phyloP scores from a whole-genome alignment of 441 rosid species.

The Populus hybrid region DNA sequence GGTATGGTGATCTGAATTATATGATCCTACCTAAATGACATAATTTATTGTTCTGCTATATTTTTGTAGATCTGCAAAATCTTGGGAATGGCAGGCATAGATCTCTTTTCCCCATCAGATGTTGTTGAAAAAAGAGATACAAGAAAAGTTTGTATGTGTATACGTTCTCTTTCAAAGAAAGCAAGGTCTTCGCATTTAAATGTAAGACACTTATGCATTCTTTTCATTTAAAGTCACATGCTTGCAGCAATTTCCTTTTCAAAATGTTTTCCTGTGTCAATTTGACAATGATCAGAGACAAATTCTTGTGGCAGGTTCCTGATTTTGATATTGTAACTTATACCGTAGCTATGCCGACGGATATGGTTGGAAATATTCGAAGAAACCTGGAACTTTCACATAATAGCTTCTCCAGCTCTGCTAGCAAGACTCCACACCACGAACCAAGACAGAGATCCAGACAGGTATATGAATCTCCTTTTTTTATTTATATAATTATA shows the following conservation, averaged over 20 bases:
- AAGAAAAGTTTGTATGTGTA: slow-evolving; percentile 36
- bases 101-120: slow-evolving; percentile 38
- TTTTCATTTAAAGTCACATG: background rate
- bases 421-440: slow-evolving; percentile 3
- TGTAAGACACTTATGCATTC: slow-evolving; percentile 17
- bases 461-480: slow-evolving; percentile 14
- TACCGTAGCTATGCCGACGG: slow-evolving; percentile 32
- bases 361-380: slow-evolving; percentile 33
- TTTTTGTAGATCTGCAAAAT: slow-evolving; percentile 33
- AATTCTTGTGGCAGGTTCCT: slow-evolving; percentile 29
- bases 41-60: background rate
- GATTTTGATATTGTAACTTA: slow-evolving; percentile 35
- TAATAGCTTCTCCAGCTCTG: slow-evolving; percentile 17
- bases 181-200: slow-evolving; percentile 28
- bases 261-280: background rate
- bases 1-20: background rate
- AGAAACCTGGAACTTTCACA: slow-evolving; percentile 32
- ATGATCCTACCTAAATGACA: background rate
- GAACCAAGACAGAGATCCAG: slow-evolving; percentile 7
- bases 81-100: slow-evolving; percentile 32
- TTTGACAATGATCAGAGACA: slow-evolving; percentile 7
- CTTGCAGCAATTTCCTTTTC: background rate
- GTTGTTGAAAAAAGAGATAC: slow-evolving; percentile 34
- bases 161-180: slow-evolving; percentile 34
- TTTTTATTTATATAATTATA: background rate